Base-by-base conservation (phyloP, 768 basidiomycete genomes). In the Suillus americanus region DNA sequence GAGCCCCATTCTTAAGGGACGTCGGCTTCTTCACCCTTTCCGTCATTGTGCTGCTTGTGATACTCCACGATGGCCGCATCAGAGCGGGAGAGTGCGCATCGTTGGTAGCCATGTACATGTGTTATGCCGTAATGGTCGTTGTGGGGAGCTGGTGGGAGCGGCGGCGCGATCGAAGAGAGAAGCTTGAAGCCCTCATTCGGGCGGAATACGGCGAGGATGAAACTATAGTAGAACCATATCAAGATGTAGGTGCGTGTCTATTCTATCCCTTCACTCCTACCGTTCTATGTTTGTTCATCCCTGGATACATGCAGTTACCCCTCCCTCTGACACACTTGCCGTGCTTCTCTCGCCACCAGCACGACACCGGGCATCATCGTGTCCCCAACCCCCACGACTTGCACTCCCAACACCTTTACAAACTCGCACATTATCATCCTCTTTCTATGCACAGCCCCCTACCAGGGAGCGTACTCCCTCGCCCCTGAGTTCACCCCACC, bases 21-120 rank as follows among this genome's bases (percentile, higher is more conserved):
- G 92, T 97, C 38, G 89, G 92, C 6, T 99, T 99, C 82, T 98
- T 98, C 78, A 87, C 91, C n/a, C 70, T 86, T 12, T 91, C 97
- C 0, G 87, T 98, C 48, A 62, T 77, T n/a, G 68, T 92, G n/a
- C 81, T 97, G 2, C 81, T 99, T 14, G 72, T 83, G 18, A 92
- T 92, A 41, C 82, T 98, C 9, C 85, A 82, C 72, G 97, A 99
- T 72, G 87, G 89, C 6, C 76, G 78, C 33, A 89, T 99, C 61
- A 79, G 78, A 60, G 76, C 80, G 8, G 88, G 85, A 84, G 97
- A 99, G 75, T 88, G 95, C 0, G 82, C 78, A 2, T 55, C 81
- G 7, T 85, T 99, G 78, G 80, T 97, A 50, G 80, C 74, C 3
- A 81, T 93, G 63, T 99, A 99, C 76, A 60, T 86, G 13, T 66